These are phyloP conservation scores for Hippophae rhamnoides DNA, from an alignment of 306 rosid species.

Conservation along the genomic window DNA sequence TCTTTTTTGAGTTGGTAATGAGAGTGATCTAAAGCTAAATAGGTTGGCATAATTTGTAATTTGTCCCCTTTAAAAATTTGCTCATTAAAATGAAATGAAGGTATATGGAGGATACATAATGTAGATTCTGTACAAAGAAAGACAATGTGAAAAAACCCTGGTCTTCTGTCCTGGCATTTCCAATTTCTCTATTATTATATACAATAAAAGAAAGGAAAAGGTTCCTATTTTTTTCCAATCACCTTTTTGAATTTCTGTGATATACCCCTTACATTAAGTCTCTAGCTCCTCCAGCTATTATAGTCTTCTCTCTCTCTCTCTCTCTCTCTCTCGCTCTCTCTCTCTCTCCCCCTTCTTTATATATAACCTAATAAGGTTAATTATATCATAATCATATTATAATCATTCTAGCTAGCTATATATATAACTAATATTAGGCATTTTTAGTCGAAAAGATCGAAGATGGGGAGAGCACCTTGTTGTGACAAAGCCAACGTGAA, in stretches of 20 bases:
- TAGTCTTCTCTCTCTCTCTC: constrained; percentile 16
- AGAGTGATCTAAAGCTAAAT: too few species aligned
- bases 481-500: constrained; percentile 98
- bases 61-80: too few species aligned
- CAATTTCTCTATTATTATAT: constrained; percentile 27
- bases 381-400: constrained; percentile 21
- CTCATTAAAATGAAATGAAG: too few species aligned
- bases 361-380: constrained; percentile 24
- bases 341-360: constrained; percentile 21
- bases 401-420: neutral
- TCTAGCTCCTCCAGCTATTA: constrained; percentile 53
- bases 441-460: neutral
- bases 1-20: too few species aligned
- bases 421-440: too few species aligned
- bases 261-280: constrained; percentile 19
- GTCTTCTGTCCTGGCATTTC: constrained; percentile 36
- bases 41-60: too few species aligned
- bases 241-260: constrained; percentile 46
- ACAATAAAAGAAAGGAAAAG: constrained; percentile 8
- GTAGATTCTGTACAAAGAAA: constrained; percentile 32
- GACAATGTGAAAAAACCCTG: constrained; percentile 42
- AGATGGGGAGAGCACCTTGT: constrained; percentile 98
- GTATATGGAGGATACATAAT: too few species aligned
- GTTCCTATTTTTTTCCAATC: constrained; percentile 26
- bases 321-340: constrained; percentile 6